These are phyloP conservation scores for Bruguiera hainesii DNA, from an alignment of 441 rosid genomes.

Conservation along the genomic window DNA sequence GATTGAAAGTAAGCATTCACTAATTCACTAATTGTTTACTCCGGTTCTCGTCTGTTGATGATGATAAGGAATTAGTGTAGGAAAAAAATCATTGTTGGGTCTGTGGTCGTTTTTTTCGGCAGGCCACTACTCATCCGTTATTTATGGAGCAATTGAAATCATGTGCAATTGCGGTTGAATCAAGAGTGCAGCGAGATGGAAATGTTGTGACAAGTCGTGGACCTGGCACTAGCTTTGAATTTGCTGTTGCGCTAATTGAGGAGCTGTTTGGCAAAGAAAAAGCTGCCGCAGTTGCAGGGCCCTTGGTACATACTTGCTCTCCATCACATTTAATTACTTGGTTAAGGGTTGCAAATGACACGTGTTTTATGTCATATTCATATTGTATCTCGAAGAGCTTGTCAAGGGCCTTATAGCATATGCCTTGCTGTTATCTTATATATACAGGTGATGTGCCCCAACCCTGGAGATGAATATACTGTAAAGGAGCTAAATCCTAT, in stretches of 20 bases:
- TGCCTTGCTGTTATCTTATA: constrained; percentile 1
- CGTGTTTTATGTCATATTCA: not conserved
- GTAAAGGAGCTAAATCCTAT: constrained; percentile 65
- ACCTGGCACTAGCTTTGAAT: constrained; percentile 94
- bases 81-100: not conserved
- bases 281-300: constrained; percentile 63
- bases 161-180: constrained; percentile 63
- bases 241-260: constrained; percentile 65
- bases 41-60: not conserved
- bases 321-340: not conserved
- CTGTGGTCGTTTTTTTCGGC: constrained; percentile 8
- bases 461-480: constrained; percentile 67
- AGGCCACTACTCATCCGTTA: constrained; percentile 87
- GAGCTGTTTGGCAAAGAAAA: constrained; percentile 74
- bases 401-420: not conserved
- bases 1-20: constrained; percentile 48
- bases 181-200: constrained; percentile 85
- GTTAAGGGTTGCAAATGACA: not conserved
- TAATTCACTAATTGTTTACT: not conserved
- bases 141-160: constrained; percentile 79
- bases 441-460: constrained; percentile 66
- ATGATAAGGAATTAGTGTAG: not conserved
- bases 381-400: not conserved
- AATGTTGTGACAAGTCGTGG: constrained; percentile 77
- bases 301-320: constrained; percentile 42